Base-by-base conservation (phyloP, 2,329 filamentous ascomycete genomes). In the Thelonectria olida region DNA sequence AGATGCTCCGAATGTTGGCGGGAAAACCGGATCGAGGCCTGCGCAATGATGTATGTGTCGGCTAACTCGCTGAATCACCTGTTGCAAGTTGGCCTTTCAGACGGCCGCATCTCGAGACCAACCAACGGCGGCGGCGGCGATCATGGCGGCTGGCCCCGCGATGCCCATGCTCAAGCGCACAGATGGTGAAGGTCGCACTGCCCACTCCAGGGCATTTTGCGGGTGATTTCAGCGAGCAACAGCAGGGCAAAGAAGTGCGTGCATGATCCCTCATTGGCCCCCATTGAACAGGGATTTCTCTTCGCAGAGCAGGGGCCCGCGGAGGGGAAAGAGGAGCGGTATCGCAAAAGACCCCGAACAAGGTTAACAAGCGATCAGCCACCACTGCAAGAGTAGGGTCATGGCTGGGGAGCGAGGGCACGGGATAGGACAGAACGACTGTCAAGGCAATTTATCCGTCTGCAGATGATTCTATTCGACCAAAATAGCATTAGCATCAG, bases 301-400 rank as follows among this genome's bases (percentile, higher is more conserved):
- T 10, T 20, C 31, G 31, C 13, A 15, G 12, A 15, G 28, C 31
- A 52, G 19, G 47, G 47, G 28, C 44, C 23, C 22, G 44, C 22
- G 44, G 23, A 13, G 23, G 23, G n/a, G 10, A 23, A 12, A 49
- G 44, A 45, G 54, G 51, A 25, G 41, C 34, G 34, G 23, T 47
- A 52, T 51, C 41, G 52, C 57, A 31, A 51, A 54, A 39, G 28
- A 19, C 52, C 39, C 39, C 15, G 38, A 23, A 58, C 55, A 41
- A 38, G 55, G 41, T 41, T 48, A 23, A 53, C 31, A 19, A 39
- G 10, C 39, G 23, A 47, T 52, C 48, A 36, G 44, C 53, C 53
- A 55, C 44, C 20, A 13, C 39, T 48, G 49, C 42, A 48, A 17
- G 41, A 53, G 49, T 45, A 31, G 47, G 27, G 57, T 34, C 58